Base-by-base conservation (phyloP, 1,139 yeast species). In the Candida sojae region DNA sequence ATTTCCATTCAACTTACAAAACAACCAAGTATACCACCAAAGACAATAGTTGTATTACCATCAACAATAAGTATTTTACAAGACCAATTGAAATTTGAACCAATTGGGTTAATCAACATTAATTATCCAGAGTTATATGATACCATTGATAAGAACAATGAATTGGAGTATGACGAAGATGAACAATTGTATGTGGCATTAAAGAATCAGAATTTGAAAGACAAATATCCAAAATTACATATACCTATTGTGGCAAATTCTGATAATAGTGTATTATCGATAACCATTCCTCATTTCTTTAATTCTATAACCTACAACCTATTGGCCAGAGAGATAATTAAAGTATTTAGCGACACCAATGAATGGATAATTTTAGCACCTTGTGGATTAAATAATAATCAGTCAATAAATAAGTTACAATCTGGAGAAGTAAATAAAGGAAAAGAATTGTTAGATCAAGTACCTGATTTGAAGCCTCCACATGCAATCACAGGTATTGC, bases 401-500 rank as follows among this genome's bases (percentile, higher is more conserved):
- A 64, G 43, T 57, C 73, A 1, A 50, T 72, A 30, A 67, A 63
- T 52, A 61, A 60, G 48, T 56, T 67, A 43, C 58, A 54, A 8
- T 57, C 64, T 26, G 66, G 63, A 41, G 57, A 63, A 28, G 50
- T 7, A 2, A 4, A 62, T 21, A 17, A 38, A 8, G 26, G n/a
- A 32, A 61, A 33, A 34, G 38, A 6, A 21, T 55, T 9, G 39
- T 56, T 37, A 46, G 53, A 21, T 40, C 54, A 6, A 54, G 42
- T 71, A 11, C 79, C 81, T 1, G 48, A 47, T 13, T 64, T 82
- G 51, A 64, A 60, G 32, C 87, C 87, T 3, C 87, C 87, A 0
- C 83, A 78, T 58, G 71, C 74, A 44, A 65, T 82, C 28, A 77
- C 84, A 0, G 87, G 87, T 0, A 67, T 75, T 11, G 54, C 74